Base-by-base conservation (phyloP, 306 rosid genomes). In the Trifolium fragiferum region DNA sequence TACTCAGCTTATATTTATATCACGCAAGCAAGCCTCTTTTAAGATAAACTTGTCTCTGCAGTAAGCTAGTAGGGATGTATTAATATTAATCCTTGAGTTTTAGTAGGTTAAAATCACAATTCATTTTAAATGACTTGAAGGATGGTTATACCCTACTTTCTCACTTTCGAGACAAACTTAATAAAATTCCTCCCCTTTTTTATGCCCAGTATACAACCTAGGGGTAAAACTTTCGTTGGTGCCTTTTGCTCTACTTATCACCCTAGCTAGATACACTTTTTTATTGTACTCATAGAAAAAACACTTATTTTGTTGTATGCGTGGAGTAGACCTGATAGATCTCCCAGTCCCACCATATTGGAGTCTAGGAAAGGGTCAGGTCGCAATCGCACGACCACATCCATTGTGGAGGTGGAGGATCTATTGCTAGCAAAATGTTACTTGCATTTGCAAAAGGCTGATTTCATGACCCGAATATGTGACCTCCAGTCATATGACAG, bases 191-290 rank as follows among this genome's bases (percentile, higher is more conserved):
- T 5, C 10, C 40, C 40, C 40, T 1, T 37, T 66, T 64, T 37
- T 25, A 76, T 43, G 25, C 8, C 10, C 8, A 15, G 44, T 32
- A 38, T 13, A 4, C 43, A 71, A 55, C 50, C 61, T 64, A 21
- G 35, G 4, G 27, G 57, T 21, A 35, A 37, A 65, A 27, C 25
- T 66, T 40, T 65, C 40, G 70, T 12, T 19, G 6, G 51, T 0
- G 10, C 37, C 53, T 20, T 66, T 66, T 66, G 54, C 53, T 66
- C 43, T 12, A 7, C 60, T 43, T 4, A 44, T 73, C 37, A 25
- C 55, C 78, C 15, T 13, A 73, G 19, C 66, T 18, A 43, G 33
- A 30, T 55, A 55, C 62, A 55, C 33, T 12, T 70, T 47, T 37
- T 33, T 62, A 27, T 51, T 51, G 33, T 10, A 27, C 35, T 13